phyloP scores from a whole-genome alignment of 768 basidiomycete genomes.

The Russula emetica region DNA sequence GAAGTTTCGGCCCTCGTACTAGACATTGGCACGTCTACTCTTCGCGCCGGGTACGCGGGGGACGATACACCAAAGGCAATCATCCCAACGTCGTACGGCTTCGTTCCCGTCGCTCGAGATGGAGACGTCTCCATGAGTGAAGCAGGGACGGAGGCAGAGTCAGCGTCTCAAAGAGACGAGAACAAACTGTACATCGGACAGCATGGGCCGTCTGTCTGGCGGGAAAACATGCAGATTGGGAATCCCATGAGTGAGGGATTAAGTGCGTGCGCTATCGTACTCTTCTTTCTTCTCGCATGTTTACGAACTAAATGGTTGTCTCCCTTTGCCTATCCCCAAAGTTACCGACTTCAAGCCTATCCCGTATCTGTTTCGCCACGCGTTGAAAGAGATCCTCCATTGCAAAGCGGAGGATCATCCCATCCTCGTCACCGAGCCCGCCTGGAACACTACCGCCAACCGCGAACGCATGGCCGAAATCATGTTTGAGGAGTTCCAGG shows the following conservation, averaged over 20 bases:
- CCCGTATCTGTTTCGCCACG: conserved; percentile 66
- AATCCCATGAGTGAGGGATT: conserved; percentile 83
- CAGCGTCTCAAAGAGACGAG: conserved; percentile 39
- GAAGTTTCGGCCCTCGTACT: conserved; percentile 96
- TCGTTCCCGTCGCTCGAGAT: conserved; percentile 44
- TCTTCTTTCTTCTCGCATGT: background rate
- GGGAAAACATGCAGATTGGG: conserved; percentile 80
- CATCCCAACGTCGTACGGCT: conserved; percentile 87
- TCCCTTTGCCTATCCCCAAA: conserved; percentile 30
- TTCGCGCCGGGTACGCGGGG: conserved; percentile 95
- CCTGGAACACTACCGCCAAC: conserved; percentile 94
- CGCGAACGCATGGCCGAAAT: conserved; percentile 94
- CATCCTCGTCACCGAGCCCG: conserved; percentile 87
- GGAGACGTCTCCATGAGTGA: conserved; percentile 55
- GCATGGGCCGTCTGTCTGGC: conserved; percentile 85
- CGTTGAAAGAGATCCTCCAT: conserved; percentile 70
- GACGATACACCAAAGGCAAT: conserved; percentile 94
- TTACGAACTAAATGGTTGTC: background rate
- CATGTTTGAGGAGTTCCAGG: conserved; percentile 94
- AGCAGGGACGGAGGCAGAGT: conserved; percentile 39
- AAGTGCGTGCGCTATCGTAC: conserved; percentile 45
- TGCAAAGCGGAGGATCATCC: conserved; percentile 83
- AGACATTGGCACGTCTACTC: conserved; percentile 86
- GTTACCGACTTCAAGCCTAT: conserved; percentile 77
- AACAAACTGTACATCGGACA: conserved; percentile 79